Base-by-base conservation (phyloP, 2,329 filamentous ascomycete genomes). In the Gaeumannomyces tritici region DNA sequence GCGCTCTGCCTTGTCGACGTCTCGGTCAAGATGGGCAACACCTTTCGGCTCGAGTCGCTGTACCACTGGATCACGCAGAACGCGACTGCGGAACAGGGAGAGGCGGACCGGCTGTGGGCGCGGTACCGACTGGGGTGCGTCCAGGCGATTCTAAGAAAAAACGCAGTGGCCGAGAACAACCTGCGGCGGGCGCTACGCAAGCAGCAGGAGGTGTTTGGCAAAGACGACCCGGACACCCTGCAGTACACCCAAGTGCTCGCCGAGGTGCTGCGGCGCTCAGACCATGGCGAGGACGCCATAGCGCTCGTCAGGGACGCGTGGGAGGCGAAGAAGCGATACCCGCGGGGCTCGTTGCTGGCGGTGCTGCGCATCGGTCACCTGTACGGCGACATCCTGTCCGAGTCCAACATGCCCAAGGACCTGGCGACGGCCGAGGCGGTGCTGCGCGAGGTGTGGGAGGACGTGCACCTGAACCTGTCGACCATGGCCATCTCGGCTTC, bases 171-270 rank as follows among this genome's bases (percentile, higher is more conserved):
- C 8, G 55, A 58, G 26, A 54, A 55, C 59, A 63, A 61, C 35
- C 28, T 63, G 26, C 59, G 62, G 24, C 42, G 33, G 21, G 58
- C 59, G 26, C 35, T 61, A 1, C 24, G 33, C n/a, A 55, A 33
- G 3, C 62, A 63, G 29, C 54, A 35, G 18, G 47, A 61, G 28
- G 8, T 61, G 11, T 60, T 61, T 13, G 62, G 62, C 13, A 51
- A 21, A 5, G 59, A 63, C n/a, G 59, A 61, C 33, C 59, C 62
- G 33, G 62, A 63, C 35, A 55, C 59, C 26, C 55, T 63, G 24
- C 62, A 63, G 59, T 63, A 61, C 59, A 59, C 55, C 4, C 62
- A 63, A 29, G 59, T 63, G 12, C 59, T 63, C n/a, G 62, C 62
- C 55, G 62, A 63, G 55, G 62, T 63, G 33, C 28, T 63, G 27